Conservation (phyloP, 345 rosid species). For the Viola odorata region DNA sequence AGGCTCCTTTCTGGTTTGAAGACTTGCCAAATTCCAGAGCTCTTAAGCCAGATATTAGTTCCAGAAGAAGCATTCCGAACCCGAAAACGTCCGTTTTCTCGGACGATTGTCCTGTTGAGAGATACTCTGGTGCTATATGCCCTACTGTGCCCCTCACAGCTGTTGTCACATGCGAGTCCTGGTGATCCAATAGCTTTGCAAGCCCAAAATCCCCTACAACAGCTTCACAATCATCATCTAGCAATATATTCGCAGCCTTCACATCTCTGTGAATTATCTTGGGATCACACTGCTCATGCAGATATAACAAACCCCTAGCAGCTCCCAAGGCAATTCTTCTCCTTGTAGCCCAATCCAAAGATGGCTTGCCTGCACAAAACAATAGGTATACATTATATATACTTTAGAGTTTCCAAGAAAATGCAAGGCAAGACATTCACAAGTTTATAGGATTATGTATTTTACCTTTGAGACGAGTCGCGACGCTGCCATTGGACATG, state of each 20-base stretch:
- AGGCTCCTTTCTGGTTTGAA: slow-evolving; percentile 76
- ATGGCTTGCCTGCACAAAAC: slow-evolving; percentile 58
- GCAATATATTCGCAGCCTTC: slow-evolving; percentile 93
- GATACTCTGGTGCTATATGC: slow-evolving; percentile 93
- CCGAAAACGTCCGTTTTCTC: slow-evolving; percentile 97
- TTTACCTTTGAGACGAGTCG: slow-evolving; percentile 82
- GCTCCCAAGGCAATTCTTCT: slow-evolving; percentile 87
- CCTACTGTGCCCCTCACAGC: slow-evolving; percentile 97
- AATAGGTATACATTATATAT: too few relatives aligned
- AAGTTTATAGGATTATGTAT: background rate
- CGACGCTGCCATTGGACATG: slow-evolving; percentile 96
- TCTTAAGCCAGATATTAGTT: slow-evolving; percentile 70
- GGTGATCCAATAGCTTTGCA: slow-evolving; percentile 87
- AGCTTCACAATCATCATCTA: slow-evolving; percentile 73
- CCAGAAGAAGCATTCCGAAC: slow-evolving; percentile 84
- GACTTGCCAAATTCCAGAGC: slow-evolving; percentile 84
- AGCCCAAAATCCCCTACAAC: slow-evolving; percentile 96
- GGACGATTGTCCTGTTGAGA: slow-evolving; percentile 89
- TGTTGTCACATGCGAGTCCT: slow-evolving; percentile 83
- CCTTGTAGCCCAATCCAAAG: slow-evolving; percentile 84
- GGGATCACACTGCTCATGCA: slow-evolving; percentile 97
- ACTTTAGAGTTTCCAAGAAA: too few relatives aligned
- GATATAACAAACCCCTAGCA: slow-evolving; percentile 81
- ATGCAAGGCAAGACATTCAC: background rate
- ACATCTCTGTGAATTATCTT: slow-evolving; percentile 95